These are phyloP conservation scores for Coix lacrymajobi DNA, from an alignment of 176 grass and related monocot species.

Conservation along the genomic window DNA sequence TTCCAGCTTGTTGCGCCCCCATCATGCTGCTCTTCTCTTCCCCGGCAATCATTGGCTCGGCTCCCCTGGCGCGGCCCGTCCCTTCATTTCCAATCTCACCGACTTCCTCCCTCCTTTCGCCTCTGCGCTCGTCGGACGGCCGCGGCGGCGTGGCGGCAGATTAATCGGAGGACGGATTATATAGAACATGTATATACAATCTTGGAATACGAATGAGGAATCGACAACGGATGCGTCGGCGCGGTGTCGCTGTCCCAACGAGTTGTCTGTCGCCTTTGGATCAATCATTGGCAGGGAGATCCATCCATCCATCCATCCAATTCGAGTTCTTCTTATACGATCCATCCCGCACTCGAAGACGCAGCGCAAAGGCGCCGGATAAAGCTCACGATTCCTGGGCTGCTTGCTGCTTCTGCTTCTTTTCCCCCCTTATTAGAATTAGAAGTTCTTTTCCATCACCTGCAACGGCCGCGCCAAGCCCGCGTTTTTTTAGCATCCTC, in stretches of 20 bases:
- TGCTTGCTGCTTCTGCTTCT: not conserved
- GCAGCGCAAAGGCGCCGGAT: conserved; percentile 7
- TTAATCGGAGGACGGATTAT: not conserved
- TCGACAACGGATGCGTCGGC: conserved; percentile 38
- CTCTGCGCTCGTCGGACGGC: too few species aligned
- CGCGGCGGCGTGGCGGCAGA: not conserved
- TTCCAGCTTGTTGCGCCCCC: conserved; percentile 30
- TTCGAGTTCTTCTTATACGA: conserved; percentile 35
- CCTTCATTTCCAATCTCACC: not conserved
- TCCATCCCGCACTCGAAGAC: conserved; percentile 20
- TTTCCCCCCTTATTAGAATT: too few species aligned
- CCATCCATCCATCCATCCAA: not conserved
- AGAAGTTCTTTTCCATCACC: conserved; percentile 38
- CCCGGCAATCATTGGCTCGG: conserved; percentile 41
- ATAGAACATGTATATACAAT: not conserved
- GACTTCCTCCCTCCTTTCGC: not conserved
- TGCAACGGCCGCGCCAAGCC: conserved; percentile 16
- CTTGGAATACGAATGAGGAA: not conserved
- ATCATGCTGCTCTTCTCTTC: conserved; percentile 22
- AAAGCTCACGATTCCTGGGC: conserved; percentile 8
- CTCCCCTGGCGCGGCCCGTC: not conserved
- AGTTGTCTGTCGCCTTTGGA: conserved; percentile 53
- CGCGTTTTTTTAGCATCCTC: conserved; percentile 22
- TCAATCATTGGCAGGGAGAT: conserved; percentile 64
- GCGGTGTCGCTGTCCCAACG: conserved; percentile 53